phyloP scores from a whole-genome alignment of 2,329 filamentous ascomycete species.

The Penicillium polonicum region DNA sequence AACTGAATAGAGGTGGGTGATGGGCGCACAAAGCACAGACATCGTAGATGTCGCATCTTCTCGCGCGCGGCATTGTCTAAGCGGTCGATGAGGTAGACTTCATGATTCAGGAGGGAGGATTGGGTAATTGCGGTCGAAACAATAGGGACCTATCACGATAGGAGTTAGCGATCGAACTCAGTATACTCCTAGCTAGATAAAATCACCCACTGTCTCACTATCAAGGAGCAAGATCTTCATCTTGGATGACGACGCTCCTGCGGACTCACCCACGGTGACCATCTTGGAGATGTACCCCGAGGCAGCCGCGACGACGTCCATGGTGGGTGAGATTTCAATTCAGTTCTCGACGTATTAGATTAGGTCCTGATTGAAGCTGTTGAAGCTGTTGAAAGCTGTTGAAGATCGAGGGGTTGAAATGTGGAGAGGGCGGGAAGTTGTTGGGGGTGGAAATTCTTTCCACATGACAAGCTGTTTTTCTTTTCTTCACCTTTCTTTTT shows the following conservation, averaged over 20 bases:
- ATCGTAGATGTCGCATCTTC: conserved; percentile 96
- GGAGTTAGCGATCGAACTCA: conserved; percentile 25
- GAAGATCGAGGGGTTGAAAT: conserved; percentile 8
- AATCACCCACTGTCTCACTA: conserved; percentile 73
- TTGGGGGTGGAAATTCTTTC: conserved; percentile 7
- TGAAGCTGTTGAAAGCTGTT: background rate
- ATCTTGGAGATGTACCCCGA: conserved; percentile 96
- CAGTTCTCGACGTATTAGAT: background rate
- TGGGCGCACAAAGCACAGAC: conserved; percentile 87
- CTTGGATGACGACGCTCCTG: conserved; percentile 68
- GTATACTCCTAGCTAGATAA: conserved; percentile 26
- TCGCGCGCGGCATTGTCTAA: conserved; percentile 86
- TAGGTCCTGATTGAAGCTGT: background rate
- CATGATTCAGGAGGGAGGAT: conserved; percentile 89
- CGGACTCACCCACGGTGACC: conserved; percentile 75
- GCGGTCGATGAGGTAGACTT: conserved; percentile 96
- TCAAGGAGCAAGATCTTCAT: conserved; percentile 98
- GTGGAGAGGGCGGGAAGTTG: conserved; percentile 11
- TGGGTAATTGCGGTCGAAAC: conserved; percentile 95
- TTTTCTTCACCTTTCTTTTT: background rate
- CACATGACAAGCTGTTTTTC: conserved; percentile 17
- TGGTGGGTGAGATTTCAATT: conserved; percentile 45
- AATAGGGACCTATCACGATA: conserved; percentile 65
- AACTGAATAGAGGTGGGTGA: conserved; percentile 90
- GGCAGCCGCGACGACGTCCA: conserved; percentile 93